Conservation (phyloP, 768 basidiomycete species). For the Podaxis sp. region DNA sequence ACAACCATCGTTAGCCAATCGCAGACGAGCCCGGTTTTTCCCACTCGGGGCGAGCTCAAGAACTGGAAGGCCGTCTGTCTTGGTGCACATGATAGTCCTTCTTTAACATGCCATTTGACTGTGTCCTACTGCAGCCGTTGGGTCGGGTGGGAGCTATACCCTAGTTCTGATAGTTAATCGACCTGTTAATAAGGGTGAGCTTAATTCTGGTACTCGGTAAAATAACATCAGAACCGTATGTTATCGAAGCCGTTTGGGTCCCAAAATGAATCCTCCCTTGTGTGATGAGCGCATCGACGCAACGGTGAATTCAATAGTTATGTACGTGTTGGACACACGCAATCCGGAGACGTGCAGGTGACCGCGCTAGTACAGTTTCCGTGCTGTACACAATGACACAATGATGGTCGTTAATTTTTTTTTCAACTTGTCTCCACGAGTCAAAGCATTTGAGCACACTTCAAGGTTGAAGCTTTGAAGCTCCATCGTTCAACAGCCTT, state of each 20-base stretch:
- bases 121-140: constrained; percentile 5
- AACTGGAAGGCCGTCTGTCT: neutral
- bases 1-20: neutral
- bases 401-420: neutral
- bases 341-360: neutral
- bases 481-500: neutral
- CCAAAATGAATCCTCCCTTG: neutral
- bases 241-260: neutral
- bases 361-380: neutral
- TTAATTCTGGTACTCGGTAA: neutral
- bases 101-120: neutral
- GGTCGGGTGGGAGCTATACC: neutral
- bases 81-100: constrained; percentile 3
- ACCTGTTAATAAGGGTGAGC: neutral
- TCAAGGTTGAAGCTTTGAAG: neutral
- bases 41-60: neutral
- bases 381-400: neutral
- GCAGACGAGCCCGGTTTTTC: neutral
- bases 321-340: neutral
- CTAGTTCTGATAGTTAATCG: neutral
- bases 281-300: neutral
- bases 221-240: neutral
- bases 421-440: neutral
- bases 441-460: neutral
- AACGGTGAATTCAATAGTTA: neutral